These are phyloP conservation scores for Maudiozyma bulderi DNA, from an alignment of 805 yeast species.

Conservation along the genomic window DNA sequence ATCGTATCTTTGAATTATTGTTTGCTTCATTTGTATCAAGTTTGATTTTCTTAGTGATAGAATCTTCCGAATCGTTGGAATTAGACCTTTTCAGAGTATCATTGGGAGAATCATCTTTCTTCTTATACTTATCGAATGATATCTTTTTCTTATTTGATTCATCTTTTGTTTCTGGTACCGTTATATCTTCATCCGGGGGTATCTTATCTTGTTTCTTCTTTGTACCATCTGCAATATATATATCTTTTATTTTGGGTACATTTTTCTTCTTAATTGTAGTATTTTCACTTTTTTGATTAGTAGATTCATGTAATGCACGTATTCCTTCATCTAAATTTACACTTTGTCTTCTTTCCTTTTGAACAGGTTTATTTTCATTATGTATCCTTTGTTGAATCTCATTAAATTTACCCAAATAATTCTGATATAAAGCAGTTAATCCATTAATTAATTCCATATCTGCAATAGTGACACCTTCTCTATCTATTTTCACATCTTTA, in stretches of 20 bases:
- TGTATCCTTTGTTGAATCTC: not conserved
- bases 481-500: conserved; percentile 17
- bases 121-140: conserved; percentile 27
- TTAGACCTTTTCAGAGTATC: conserved; percentile 11
- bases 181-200: conserved; percentile 9
- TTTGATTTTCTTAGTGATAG: not conserved
- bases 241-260: not conserved
- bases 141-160: conserved; percentile 22
- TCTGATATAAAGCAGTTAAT: conserved; percentile 24
- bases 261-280: not conserved
- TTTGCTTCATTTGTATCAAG: not conserved
- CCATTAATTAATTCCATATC: conserved; percentile 25
- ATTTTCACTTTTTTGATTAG: not conserved
- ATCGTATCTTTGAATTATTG: conserved; percentile 4
- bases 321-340: not conserved
- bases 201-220: conserved; percentile 3
- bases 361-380: not conserved
- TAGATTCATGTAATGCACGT: not conserved
- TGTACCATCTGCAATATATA: conserved; percentile 7
- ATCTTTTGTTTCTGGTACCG: not conserved
- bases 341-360: not conserved
- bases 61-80: not conserved
- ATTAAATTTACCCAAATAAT: conserved; percentile 10
- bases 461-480: conserved; percentile 17
- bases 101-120: conserved; percentile 17